These are phyloP conservation scores for Ilyonectria destructans DNA, from an alignment of 2,329 filamentous ascomycete species.

Conservation along the genomic window DNA sequence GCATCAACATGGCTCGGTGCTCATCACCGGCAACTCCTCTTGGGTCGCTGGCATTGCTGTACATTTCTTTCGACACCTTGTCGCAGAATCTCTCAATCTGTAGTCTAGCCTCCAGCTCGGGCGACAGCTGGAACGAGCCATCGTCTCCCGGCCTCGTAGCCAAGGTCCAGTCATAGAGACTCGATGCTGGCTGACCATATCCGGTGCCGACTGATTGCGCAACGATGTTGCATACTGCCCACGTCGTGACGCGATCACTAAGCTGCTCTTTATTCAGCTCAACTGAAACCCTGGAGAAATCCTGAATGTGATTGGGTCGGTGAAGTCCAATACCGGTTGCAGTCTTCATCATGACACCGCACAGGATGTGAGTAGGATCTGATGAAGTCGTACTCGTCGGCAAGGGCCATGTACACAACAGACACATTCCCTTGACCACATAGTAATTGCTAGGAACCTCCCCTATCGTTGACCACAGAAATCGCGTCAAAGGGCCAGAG, in stretches of 20 bases:
- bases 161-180: slow-evolving; percentile 82
- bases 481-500: slow-evolving; percentile 77
- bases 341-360: slow-evolving; percentile 89
- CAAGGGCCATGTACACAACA: slow-evolving; percentile 87
- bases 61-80: slow-evolving; percentile 85
- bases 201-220: slow-evolving; percentile 87
- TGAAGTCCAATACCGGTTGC: slow-evolving; percentile 89
- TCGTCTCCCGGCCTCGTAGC: slow-evolving; percentile 74
- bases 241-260: slow-evolving; percentile 84
- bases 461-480: slow-evolving; percentile 84
- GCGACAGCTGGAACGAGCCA: slow-evolving; percentile 71
- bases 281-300: slow-evolving; percentile 83
- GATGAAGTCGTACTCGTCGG: slow-evolving; percentile 86
- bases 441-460: slow-evolving; percentile 86
- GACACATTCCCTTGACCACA: slow-evolving; percentile 85
- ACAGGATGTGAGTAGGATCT: slow-evolving; percentile 86
- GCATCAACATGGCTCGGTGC: slow-evolving; percentile 77
- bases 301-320: slow-evolving; percentile 85
- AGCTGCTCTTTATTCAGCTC: slow-evolving; percentile 86
- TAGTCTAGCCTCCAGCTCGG: slow-evolving; percentile 77
- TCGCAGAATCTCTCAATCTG: slow-evolving; percentile 84
- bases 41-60: slow-evolving; percentile 83
- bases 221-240: slow-evolving; percentile 90
- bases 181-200: slow-evolving; percentile 86
- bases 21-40: slow-evolving; percentile 79